Conservation (phyloP, 305 asterid genomes). For the Fraxinus latifolia region DNA sequence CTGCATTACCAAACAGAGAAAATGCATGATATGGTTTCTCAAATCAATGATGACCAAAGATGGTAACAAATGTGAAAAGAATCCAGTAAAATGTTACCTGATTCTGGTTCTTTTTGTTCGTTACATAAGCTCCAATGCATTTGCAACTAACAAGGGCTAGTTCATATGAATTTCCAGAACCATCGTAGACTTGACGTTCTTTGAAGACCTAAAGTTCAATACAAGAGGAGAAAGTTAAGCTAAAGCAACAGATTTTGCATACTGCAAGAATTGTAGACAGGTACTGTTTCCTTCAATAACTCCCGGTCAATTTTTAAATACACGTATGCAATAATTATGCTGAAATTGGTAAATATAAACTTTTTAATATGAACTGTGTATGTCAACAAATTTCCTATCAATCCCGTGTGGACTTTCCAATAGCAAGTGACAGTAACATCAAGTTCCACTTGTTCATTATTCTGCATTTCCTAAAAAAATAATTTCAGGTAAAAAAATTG, state of each 20-base stretch:
- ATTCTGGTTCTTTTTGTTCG: conserved; percentile 85
- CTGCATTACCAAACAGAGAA: conserved; percentile 34
- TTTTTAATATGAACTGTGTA: neutral
- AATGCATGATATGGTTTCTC: neutral
- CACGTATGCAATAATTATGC: neutral
- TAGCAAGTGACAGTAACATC: neutral
- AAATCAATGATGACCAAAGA: neutral
- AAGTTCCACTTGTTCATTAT: neutral
- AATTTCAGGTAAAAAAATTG: neutral
- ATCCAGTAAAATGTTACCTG: conserved; percentile 45
- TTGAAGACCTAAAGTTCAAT: conserved; percentile 57
- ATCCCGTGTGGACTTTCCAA: neutral
- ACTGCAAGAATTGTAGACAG: neutral
- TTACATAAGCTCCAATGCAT: conserved; percentile 93
- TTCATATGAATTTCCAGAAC: conserved; percentile 64
- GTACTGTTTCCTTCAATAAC: neutral
- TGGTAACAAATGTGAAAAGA: neutral
- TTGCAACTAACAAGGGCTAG: conserved; percentile 74
- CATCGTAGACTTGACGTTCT: conserved; percentile 49
- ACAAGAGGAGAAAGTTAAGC: neutral
- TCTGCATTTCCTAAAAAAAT: neutral
- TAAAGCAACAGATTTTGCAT: neutral
- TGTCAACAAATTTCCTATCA: too few species aligned
- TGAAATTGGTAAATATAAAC: neutral
- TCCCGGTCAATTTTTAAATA: neutral